Evolutionary conservation across 148 eudicot species (phyloP).

Genomic region (Vaccinium darrowii): DNA sequence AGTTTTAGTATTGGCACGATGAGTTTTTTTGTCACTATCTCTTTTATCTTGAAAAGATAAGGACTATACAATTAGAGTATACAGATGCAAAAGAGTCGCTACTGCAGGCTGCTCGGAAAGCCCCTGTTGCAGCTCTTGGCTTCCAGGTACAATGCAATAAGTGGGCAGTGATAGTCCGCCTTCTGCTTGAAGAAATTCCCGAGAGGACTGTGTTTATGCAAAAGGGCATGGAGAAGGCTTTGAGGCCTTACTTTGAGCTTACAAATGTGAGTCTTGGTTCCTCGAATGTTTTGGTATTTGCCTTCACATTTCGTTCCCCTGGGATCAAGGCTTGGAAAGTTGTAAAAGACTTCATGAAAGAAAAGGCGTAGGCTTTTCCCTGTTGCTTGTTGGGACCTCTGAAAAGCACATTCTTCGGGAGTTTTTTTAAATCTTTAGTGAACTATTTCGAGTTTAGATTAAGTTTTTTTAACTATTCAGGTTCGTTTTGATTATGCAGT

Average conservation of each 20-base stretch:
- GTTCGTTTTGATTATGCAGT: background rate
- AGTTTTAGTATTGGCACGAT: too few species aligned
- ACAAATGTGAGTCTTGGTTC: constrained; percentile 71
- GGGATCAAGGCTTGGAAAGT: background rate
- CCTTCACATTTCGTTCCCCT: background rate
- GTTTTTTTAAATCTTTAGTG: background rate
- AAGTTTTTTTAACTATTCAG: background rate
- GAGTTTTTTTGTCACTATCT: constrained; percentile 90
- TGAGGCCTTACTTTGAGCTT: constrained; percentile 96
- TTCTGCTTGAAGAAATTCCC: constrained; percentile 89
- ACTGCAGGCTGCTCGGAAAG: constrained; percentile 96
- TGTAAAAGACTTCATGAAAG: background rate
- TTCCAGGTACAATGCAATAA: constrained; percentile 93
- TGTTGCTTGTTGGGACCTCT: background rate
- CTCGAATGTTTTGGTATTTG: background rate
- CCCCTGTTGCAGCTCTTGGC: constrained; percentile 92
- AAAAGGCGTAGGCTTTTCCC: background rate
- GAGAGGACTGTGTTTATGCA: constrained; percentile 97
- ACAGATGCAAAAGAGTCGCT: constrained; percentile 97
- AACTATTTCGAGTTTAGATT: background rate
- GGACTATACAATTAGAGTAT: constrained; percentile 92
- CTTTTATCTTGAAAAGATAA: constrained; percentile 92
- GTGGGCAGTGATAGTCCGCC: constrained; percentile 92
- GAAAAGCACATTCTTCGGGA: background rate
- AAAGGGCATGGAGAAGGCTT: constrained; percentile 92